Evolutionary conservation across 495 filamentous ascomycete species (phyloP).

Genomic region (Cercophora scortea): DNA sequence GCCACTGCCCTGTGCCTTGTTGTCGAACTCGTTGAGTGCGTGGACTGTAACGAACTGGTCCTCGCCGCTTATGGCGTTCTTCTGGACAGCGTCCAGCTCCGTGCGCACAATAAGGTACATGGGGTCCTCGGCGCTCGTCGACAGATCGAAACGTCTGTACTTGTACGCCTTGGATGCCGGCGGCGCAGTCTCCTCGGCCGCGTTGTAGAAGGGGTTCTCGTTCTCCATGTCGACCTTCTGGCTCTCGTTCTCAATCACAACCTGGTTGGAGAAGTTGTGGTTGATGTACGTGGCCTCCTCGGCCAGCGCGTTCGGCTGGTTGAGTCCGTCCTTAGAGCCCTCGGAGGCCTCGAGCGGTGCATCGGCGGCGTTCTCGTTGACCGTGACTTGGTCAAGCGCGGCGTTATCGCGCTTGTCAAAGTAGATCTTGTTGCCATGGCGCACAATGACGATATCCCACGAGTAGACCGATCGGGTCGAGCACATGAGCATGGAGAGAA

Average conservation of each 20-base stretch:
- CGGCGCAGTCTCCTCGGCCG: slow-evolving; percentile 83
- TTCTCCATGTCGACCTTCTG: slow-evolving; percentile 73
- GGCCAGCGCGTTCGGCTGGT: slow-evolving; percentile 81
- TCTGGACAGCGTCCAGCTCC: slow-evolving; percentile 92
- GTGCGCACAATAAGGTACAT: slow-evolving; percentile 87
- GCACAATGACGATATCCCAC: slow-evolving; percentile 91
- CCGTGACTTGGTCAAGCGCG: slow-evolving; percentile 90
- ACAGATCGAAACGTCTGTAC: slow-evolving; percentile 93
- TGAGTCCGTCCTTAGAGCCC: slow-evolving; percentile 89
- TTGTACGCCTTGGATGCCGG: slow-evolving; percentile 95
- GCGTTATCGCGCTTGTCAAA: slow-evolving; percentile 95
- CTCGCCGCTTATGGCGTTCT: slow-evolving; percentile 80
- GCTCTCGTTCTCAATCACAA: slow-evolving; percentile 70
- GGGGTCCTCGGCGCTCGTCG: slow-evolving; percentile 85
- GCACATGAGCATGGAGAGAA: slow-evolving; percentile 99
- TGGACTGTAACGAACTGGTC: slow-evolving; percentile 89
- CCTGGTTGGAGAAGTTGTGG: slow-evolving; percentile 96
- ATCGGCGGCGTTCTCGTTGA: slow-evolving; percentile 98
- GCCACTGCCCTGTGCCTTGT: slow-evolving; percentile 89
- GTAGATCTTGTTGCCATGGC: slow-evolving; percentile 91
- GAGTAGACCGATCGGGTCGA: slow-evolving; percentile 90
- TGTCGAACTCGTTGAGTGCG: slow-evolving; percentile 97
- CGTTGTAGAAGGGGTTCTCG: slow-evolving; percentile 97
- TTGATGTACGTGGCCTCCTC: slow-evolving; percentile 99
- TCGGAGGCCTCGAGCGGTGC: slow-evolving; percentile 86